Conservation (phyloP, 306 rosid genomes). For the Parietaria judaica region DNA sequence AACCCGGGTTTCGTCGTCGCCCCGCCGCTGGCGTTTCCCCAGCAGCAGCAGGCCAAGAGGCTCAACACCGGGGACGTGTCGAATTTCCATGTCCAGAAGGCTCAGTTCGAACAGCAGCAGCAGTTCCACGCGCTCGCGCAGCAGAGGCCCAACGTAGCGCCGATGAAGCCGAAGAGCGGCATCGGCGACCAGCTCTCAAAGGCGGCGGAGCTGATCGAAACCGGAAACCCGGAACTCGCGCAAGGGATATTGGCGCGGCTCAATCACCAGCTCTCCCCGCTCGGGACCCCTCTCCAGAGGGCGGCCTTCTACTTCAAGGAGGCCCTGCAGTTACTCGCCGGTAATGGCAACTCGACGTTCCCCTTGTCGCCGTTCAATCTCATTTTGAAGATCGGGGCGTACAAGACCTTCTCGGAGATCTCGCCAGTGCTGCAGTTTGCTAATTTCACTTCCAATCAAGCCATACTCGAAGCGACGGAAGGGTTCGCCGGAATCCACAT, state of each 20-base stretch:
- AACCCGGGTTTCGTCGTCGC: constrained; percentile 39
- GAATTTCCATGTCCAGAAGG: constrained; percentile 32
- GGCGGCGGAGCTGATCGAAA: constrained; percentile 78
- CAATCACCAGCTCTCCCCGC: constrained; percentile 97
- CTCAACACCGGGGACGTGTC: constrained; percentile 39
- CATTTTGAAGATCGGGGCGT: constrained; percentile 72
- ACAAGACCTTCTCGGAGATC: constrained; percentile 77
- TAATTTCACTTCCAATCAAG: constrained; percentile 84
- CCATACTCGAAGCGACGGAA: constrained; percentile 69
- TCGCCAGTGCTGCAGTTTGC: constrained; percentile 87
- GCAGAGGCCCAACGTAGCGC: constrained; percentile 34
- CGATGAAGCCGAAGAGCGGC: constrained; percentile 37
- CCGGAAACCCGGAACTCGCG: constrained; percentile 81
- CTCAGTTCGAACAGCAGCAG: constrained; percentile 35
- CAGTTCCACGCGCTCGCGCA: constrained; percentile 55
- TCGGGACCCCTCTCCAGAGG: constrained; percentile 90
- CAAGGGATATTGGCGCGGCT: constrained; percentile 99
- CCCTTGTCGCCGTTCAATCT: constrained; percentile 50
- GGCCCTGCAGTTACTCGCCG: constrained; percentile 57
- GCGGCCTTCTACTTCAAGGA: constrained; percentile 88
- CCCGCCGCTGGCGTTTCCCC: constrained; percentile 42
- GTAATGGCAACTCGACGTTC: constrained; percentile 9
- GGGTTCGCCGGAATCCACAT: constrained; percentile 57
- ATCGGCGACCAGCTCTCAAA: constrained; percentile 56
- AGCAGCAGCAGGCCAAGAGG: constrained; percentile 35